A percentile compares a stretch with the other conserved stretches of the same genome.
phyloP scores from a whole-genome alignment of 768 basidiomycete species.

The Sporobolomyces phaffii region DNA sequence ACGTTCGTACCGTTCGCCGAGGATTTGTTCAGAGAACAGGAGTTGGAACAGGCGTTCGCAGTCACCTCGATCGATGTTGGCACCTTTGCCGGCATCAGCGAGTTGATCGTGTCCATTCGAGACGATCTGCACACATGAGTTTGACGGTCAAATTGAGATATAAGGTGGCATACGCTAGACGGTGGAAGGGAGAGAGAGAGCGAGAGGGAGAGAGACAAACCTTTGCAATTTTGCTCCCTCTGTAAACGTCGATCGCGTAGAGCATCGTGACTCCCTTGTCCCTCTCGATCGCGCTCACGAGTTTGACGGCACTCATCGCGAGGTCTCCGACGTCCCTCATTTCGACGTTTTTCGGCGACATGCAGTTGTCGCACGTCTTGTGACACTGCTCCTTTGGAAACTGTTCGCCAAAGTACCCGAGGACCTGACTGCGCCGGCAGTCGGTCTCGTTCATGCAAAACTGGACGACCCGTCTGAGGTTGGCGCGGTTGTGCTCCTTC shows the following conservation, averaged over 20 bases:
- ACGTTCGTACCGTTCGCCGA: conserved; percentile 54
- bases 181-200: too few species aligned
- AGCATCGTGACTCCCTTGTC: conserved; percentile 57
- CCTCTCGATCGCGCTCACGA: conserved; percentile 55
- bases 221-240: conserved; percentile 55
- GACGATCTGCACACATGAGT: conserved; percentile 46
- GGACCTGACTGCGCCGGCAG: conserved; percentile 79
- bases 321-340: conserved; percentile 59
- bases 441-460: conserved; percentile 75
- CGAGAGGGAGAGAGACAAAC: conserved; percentile 6
- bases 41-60: conserved; percentile 62
- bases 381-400: conserved; percentile 66
- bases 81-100: conserved; percentile 56
- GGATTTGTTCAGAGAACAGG: conserved; percentile 53
- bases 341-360: conserved; percentile 56
- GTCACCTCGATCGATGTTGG: conserved; percentile 53
- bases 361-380: conserved; percentile 77
- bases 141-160: too few species aligned
- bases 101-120: conserved; percentile 54
- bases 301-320: conserved; percentile 56
- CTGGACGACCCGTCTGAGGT: conserved; percentile 62
- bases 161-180: too few species aligned
- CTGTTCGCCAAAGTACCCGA: conserved; percentile 78
- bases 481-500: conserved; percentile 62
- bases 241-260: conserved; percentile 60